A percentile compares a stretch with the other conserved stretches of the same genome.
Conservation (phyloP, 805 yeast species). For the Osmozyma mogii region DNA sequence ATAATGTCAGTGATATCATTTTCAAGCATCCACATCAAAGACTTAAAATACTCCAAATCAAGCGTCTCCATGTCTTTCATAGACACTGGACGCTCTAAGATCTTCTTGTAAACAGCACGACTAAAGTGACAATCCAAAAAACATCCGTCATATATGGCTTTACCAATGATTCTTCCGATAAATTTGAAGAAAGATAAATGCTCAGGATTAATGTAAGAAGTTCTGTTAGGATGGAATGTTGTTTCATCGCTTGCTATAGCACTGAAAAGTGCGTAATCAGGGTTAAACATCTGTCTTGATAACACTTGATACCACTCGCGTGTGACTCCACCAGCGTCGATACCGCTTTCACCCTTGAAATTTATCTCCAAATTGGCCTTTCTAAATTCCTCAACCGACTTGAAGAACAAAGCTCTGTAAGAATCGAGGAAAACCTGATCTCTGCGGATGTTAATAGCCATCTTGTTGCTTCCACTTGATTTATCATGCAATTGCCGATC, state of each 20-base stretch:
- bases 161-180: slow-evolving; percentile 89
- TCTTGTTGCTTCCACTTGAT: slow-evolving; percentile 35
- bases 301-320: slow-evolving; percentile 96
- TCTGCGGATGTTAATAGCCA: slow-evolving; percentile 67
- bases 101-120: slow-evolving; percentile 85
- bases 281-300: slow-evolving; percentile 91
- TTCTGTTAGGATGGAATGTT: slow-evolving; percentile 90
- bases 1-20: slow-evolving; percentile 94
- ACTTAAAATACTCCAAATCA: slow-evolving; percentile 87
- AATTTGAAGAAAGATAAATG: slow-evolving; percentile 89
- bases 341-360: slow-evolving; percentile 92
- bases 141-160: slow-evolving; percentile 82
- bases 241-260: slow-evolving; percentile 91
- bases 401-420: slow-evolving; percentile 73
- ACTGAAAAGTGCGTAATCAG: slow-evolving; percentile 84
- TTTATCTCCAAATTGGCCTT: slow-evolving; percentile 65
- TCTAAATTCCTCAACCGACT: slow-evolving; percentile 64
- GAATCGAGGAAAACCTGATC: slow-evolving; percentile 91
- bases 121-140: slow-evolving; percentile 91
- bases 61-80: slow-evolving; percentile 91
- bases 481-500: slow-evolving; percentile 60
- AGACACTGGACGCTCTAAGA: slow-evolving; percentile 72
- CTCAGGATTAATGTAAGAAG: slow-evolving; percentile 89
- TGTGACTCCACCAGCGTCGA: slow-evolving; percentile 97
- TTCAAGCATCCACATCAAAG: slow-evolving; percentile 91